Evolutionary conservation across 1,284 basidiomycete species (phyloP).

Genomic region (Apiotrichum montevideense): DNA sequence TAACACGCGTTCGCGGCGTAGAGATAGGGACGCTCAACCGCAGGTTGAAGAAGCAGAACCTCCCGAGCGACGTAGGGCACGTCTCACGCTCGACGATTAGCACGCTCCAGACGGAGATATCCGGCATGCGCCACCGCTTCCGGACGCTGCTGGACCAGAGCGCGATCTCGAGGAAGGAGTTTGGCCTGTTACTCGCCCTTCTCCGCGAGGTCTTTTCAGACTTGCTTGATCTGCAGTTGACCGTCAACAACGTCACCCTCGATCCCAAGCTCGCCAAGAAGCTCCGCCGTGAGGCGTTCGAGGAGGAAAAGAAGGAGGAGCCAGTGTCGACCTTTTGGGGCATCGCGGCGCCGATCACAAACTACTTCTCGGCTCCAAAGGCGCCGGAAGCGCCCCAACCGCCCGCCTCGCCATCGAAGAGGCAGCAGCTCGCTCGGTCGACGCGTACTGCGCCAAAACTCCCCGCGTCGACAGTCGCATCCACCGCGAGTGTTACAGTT

Average conservation of each 20-base stretch:
- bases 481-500: constrained; percentile 82
- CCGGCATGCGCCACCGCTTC: constrained; percentile 67
- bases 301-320: constrained; percentile 44
- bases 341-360: constrained; percentile 58
- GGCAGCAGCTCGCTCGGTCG: constrained; percentile 9
- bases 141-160: constrained; percentile 56
- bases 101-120: constrained; percentile 66
- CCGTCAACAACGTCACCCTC: constrained; percentile 83
- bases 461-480: constrained; percentile 72
- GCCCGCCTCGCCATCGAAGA: not conserved
- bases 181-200: constrained; percentile 74
- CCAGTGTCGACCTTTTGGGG: constrained; percentile 40
- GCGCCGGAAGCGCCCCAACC: constrained; percentile 12
- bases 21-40: constrained; percentile 84
- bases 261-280: constrained; percentile 70
- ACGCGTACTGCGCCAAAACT: constrained; percentile 61
- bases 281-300: constrained; percentile 58
- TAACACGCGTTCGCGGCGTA: constrained; percentile 66
- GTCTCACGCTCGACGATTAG: constrained; percentile 78
- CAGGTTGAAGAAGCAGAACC: constrained; percentile 82
- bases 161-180: constrained; percentile 70
- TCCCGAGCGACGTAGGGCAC: constrained; percentile 76
- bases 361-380: constrained; percentile 36
- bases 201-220: constrained; percentile 80
- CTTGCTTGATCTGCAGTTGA: constrained; percentile 70